Base-by-base conservation (phyloP, 257 asterid species). In the Ophiorrhiza pumila region DNA sequence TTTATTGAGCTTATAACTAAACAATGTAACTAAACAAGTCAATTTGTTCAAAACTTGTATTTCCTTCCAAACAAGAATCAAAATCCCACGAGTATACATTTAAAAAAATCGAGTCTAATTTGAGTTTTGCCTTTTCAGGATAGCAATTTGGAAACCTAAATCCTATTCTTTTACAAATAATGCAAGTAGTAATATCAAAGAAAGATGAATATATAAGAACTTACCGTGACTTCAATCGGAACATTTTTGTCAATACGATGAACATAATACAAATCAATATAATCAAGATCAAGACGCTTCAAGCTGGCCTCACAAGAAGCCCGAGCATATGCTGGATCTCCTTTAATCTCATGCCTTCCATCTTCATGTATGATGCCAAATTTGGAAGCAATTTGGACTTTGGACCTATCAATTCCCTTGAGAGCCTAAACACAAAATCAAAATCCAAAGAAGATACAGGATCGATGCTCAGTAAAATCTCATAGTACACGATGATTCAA, bases 201-300 rank as follows among this genome's bases (percentile, higher is more conserved):
- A 32, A 61, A 13, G 17, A n/a, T 32, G 10, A 29, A 11, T 15
- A 18, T 17, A 20, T 12, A 20, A 34, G 34, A 4, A 56, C 78
- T 14, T 34, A 76, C 81, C 59, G 84, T 80, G 73, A 76, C 13
- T 76, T 76, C 81, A 20, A 80, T 80, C 10, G 84, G 84, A 69
- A 80, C 31, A 12, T 31, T 57, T 7, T 65, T 72, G n/a, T 80
- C 84, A 52, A 73, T 46, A 22, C 84, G 81, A 69, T 80, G 84
- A 29, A 69, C 69, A 58, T 80, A 80, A 64, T 76, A 77, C 34
- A 80, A 74, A 71, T 80, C 79, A 42, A 80, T 76, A 42, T 66
- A 80, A 49, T 80, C 74, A 55, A 76, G 59, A 64, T 65, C 80
- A 22, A 79, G 78, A 23, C 83, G 73, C 79, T 79, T 66, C 79